Evolutionary conservation across 192 early-diverging fungal species (phyloP).

Genomic region (Phlyctochytrium bullatum): DNA sequence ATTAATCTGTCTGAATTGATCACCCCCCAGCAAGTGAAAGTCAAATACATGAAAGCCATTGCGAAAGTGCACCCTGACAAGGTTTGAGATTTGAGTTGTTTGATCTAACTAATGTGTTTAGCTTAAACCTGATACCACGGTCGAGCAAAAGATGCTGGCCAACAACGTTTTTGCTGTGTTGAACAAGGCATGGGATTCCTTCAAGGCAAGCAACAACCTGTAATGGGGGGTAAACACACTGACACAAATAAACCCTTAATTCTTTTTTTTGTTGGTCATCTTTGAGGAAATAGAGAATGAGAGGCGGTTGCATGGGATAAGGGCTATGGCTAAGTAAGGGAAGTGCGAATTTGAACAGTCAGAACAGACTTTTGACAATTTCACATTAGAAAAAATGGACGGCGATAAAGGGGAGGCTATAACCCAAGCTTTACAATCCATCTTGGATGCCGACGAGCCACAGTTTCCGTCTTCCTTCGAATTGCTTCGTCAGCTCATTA

Average conservation of each 20-base stretch:
- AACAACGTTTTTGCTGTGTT: constrained; percentile 81
- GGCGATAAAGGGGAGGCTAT: no score
- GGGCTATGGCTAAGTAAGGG: no score
- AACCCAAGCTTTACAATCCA: no score
- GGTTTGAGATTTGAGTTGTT: constrained; percentile 37
- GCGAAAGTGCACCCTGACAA: constrained; percentile 94
- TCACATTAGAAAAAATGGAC: no score
- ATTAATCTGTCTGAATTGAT: constrained; percentile 85
- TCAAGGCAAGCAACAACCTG: constrained; percentile 76
- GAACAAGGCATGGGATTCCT: constrained; percentile 94
- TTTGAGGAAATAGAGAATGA: no score
- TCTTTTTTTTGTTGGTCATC: not conserved
- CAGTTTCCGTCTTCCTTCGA: no score
- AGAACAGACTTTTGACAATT: no score
- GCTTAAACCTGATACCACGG: constrained; percentile 53
- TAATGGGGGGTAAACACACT: constrained; percentile 1
- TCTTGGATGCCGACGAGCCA: no score
- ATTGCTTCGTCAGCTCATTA: no score
- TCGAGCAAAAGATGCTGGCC: constrained; percentile 86
- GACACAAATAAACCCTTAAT: not conserved
- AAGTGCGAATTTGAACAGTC: no score
- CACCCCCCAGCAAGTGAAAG: constrained; percentile 81
- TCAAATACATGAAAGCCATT: constrained; percentile 90
- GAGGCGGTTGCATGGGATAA: no score
- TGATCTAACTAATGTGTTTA: constrained; percentile 16